phyloP scores from a whole-genome alignment of 2,329 filamentous ascomycete species.

The Penicillium glabrum region DNA sequence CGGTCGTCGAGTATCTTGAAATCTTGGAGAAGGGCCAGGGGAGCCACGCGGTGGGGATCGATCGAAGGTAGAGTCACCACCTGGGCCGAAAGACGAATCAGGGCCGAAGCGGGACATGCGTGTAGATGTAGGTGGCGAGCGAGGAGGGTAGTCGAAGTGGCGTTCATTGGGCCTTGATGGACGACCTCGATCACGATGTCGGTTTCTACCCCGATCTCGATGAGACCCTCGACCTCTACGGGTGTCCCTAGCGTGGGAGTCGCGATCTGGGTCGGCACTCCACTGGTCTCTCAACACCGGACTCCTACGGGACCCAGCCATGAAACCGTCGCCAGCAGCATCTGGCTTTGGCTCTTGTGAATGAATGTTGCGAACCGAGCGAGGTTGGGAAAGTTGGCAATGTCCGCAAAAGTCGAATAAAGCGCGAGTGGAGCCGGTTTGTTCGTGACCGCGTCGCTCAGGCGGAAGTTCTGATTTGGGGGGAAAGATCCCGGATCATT shows the following conservation, averaged over 20 bases:
- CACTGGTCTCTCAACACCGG: slow-evolving; percentile 53
- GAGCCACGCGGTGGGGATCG: slow-evolving; percentile 27
- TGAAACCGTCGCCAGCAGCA: slow-evolving; percentile 46
- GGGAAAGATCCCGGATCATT: slow-evolving; percentile 23
- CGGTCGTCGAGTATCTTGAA: slow-evolving; percentile 21
- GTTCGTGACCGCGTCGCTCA: slow-evolving; percentile 27
- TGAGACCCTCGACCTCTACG: slow-evolving; percentile 45
- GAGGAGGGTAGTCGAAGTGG: slow-evolving; percentile 42
- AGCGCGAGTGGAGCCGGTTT: slow-evolving; percentile 20
- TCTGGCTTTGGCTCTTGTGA: slow-evolving; percentile 28
- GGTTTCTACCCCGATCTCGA: slow-evolving; percentile 39
- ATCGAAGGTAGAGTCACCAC: slow-evolving; percentile 31
- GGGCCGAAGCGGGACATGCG: slow-evolving; percentile 32
- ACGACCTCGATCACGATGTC: slow-evolving; percentile 41
- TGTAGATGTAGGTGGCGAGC: slow-evolving; percentile 36
- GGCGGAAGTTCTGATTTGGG: slow-evolving; percentile 20
- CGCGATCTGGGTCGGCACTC: slow-evolving; percentile 46
- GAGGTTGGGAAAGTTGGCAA: slow-evolving; percentile 5
- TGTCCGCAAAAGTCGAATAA: slow-evolving; percentile 9
- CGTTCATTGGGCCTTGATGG: slow-evolving; percentile 33
- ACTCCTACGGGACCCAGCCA: slow-evolving; percentile 52
- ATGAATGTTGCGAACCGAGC: slow-evolving; percentile 5
- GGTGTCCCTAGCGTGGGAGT: slow-evolving; percentile 35
- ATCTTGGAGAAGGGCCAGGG: slow-evolving; percentile 23
- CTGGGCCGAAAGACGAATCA: slow-evolving; percentile 29